Conservation (phyloP, 305 asterid species). For the Salvia sclarea region DNA sequence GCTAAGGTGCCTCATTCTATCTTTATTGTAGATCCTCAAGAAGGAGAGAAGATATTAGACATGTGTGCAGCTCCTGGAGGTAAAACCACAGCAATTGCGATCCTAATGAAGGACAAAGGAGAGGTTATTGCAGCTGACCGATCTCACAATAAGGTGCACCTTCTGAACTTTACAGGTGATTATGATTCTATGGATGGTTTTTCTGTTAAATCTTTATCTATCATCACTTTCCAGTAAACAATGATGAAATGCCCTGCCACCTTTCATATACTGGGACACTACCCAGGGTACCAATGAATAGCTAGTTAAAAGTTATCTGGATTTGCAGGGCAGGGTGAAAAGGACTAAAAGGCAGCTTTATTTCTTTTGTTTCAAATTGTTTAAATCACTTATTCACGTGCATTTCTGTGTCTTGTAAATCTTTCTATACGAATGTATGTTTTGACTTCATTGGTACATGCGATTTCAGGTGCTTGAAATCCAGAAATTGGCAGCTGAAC, state of each 20-base stretch:
- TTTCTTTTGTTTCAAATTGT: background rate
- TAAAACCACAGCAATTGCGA: conserved; percentile 93
- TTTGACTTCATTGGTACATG: conserved; percentile 17
- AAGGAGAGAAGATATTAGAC: conserved; percentile 87
- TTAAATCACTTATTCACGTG: background rate
- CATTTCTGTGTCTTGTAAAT: background rate
- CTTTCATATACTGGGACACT: background rate
- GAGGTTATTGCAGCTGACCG: conserved; percentile 86
- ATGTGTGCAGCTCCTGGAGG: conserved; percentile 99
- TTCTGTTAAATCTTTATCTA: conserved; percentile 12
- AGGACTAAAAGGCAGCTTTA: background rate
- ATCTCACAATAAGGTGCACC: conserved; percentile 98
- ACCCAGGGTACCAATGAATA: background rate
- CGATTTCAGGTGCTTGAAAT: conserved; percentile 74
- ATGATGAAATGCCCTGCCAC: conserved; percentile 18
- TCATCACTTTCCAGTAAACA: conserved; percentile 21
- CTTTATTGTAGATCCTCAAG: conserved; percentile 70
- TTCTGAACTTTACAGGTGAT: conserved; percentile 58
- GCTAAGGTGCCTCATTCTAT: conserved; percentile 27
- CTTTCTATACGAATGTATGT: background rate
- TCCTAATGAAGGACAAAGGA: conserved; percentile 93
- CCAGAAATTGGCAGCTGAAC: conserved; percentile 80
- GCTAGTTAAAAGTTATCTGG: background rate
- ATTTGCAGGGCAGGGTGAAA: too few species aligned
- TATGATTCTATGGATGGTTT: too few species aligned